phyloP scores from a whole-genome alignment of 495 filamentous ascomycete species.

The Sphaerosporella brunnea region DNA sequence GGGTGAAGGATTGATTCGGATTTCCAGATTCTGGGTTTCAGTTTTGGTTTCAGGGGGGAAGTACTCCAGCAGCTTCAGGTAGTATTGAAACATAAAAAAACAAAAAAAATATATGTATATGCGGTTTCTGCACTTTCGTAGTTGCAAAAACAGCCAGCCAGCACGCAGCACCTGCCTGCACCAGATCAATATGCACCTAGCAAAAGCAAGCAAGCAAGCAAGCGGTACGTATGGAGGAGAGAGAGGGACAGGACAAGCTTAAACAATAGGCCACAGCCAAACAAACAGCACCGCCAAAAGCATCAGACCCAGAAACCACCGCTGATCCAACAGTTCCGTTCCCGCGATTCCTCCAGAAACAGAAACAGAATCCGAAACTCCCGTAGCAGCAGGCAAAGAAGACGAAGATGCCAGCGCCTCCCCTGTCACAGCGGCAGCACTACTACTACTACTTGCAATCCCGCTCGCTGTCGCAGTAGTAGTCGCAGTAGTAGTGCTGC shows the following conservation, averaged over 20 bases:
- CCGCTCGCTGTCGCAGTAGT: background rate
- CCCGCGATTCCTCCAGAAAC: background rate
- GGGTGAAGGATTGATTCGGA: too few relatives aligned
- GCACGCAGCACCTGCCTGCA: too few relatives aligned
- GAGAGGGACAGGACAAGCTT: background rate
- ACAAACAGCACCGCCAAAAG: background rate
- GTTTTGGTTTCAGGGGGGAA: too few relatives aligned
- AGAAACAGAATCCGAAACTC: background rate
- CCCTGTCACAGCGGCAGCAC: background rate
- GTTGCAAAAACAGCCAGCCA: too few relatives aligned
- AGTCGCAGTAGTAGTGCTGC: background rate
- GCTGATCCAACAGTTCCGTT: too few relatives aligned
- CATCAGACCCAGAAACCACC: background rate
- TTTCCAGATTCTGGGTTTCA: too few relatives aligned
- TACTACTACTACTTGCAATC: background rate
- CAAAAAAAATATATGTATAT: too few relatives aligned
- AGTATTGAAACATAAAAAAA: too few relatives aligned
- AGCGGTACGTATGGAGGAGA: background rate
- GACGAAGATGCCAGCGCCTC: background rate
- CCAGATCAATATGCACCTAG: too few relatives aligned
- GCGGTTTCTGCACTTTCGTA: too few relatives aligned
- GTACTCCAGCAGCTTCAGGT: too few relatives aligned
- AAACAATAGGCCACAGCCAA: background rate
- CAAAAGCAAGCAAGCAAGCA: too few relatives aligned
- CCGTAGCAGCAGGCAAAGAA: background rate